phyloP scores from a whole-genome alignment of 257 asterid species.

The Lantana camara region DNA sequence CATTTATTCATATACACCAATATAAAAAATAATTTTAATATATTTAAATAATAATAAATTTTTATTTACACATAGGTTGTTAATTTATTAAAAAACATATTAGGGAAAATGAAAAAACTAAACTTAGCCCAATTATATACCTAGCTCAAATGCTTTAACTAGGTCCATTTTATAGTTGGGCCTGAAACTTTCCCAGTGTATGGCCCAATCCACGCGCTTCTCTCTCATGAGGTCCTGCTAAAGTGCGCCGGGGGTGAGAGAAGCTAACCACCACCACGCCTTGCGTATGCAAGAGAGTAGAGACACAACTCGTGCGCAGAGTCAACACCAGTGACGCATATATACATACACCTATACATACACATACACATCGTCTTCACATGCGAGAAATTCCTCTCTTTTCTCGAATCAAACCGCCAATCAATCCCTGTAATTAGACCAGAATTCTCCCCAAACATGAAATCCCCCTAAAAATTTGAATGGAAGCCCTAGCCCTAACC shows the following conservation, averaged over 20 bases:
- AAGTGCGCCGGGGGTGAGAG: constrained; percentile 22
- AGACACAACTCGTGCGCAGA: constrained; percentile 39
- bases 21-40: no score
- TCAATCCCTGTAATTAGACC: constrained; percentile 39
- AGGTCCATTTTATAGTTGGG: background rate
- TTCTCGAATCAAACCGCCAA: constrained; percentile 31
- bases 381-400: constrained; percentile 18
- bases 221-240: background rate
- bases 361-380: constrained; percentile 15
- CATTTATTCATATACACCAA: no score
- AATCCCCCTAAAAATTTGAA: constrained; percentile 47
- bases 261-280: constrained; percentile 26
- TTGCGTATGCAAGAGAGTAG: constrained; percentile 35
- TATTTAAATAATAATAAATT: no score
- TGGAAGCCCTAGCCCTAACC: constrained; percentile 65
- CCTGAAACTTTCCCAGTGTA: background rate
- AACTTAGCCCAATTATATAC: no score
- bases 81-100: no score
- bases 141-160: no score
- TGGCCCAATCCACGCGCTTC: constrained; percentile 25
- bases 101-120: no score
- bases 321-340: constrained; percentile 47
- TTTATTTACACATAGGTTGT: no score
- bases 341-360: constrained; percentile 35
- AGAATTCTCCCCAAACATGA: constrained; percentile 45